These are phyloP conservation scores for Incumbomyces lentus DNA, from an alignment of 2,329 filamentous ascomycete genomes.

Conservation along the genomic window DNA sequence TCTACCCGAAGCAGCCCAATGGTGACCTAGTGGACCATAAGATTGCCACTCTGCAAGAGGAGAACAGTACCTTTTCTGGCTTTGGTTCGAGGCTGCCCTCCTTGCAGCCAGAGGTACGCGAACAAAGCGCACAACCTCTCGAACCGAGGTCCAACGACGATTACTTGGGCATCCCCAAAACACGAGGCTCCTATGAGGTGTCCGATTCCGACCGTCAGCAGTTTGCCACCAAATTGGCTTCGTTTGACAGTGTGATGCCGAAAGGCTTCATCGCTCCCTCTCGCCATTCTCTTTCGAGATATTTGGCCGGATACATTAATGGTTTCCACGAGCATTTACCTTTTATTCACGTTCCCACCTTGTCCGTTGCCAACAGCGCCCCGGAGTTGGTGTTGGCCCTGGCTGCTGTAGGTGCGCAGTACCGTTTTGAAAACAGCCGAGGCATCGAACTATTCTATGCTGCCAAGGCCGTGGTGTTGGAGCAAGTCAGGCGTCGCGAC, in stretches of 20 bases:
- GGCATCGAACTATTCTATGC: slow-evolving; percentile 49
- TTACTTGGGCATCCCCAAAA: slow-evolving; percentile 26
- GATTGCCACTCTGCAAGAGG: slow-evolving; percentile 28
- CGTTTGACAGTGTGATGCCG: slow-evolving; percentile 37
- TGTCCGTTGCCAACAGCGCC: slow-evolving; percentile 35
- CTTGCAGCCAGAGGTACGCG: slow-evolving; percentile 36
- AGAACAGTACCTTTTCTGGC: slow-evolving; percentile 35
- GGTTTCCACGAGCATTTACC: slow-evolving; percentile 43
- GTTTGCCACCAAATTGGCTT: slow-evolving; percentile 35
- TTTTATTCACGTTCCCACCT: slow-evolving; percentile 41
- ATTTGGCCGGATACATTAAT: slow-evolving; percentile 43
- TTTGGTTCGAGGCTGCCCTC: slow-evolving; percentile 39
- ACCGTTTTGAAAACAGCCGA: slow-evolving; percentile 38
- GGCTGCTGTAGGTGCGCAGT: slow-evolving; percentile 41
- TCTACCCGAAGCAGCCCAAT: slow-evolving; percentile 27
- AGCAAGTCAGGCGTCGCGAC: slow-evolving; percentile 42
- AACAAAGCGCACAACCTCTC: slow-evolving; percentile 26
- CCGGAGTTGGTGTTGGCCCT: slow-evolving; percentile 42
- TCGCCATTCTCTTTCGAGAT: slow-evolving; percentile 38
- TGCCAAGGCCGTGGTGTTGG: slow-evolving; percentile 43
- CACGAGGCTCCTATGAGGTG: slow-evolving; percentile 37
- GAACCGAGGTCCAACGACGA: slow-evolving; percentile 31
- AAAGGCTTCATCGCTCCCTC: slow-evolving; percentile 40
- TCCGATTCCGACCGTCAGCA: slow-evolving; percentile 36
- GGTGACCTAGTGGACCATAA: slow-evolving; percentile 32